Conservation (phyloP, 768 basidiomycete genomes). For the Russula sp. region DNA sequence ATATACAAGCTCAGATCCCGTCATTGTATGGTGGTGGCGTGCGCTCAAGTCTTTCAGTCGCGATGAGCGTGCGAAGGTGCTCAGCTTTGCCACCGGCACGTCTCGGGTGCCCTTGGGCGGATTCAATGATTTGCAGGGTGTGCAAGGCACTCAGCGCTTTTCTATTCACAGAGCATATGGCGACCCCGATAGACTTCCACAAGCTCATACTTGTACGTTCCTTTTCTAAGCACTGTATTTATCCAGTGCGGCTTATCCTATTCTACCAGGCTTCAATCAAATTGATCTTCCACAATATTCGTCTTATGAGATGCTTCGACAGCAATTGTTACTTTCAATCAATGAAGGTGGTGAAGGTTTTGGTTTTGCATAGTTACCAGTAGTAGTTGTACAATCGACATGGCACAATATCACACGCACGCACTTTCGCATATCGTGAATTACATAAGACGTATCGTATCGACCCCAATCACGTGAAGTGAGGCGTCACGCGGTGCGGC, state of each 20-base stretch:
- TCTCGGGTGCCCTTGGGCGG: conserved; percentile 92
- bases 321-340: conserved; percentile 85
- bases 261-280: conserved; percentile 75
- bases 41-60: conserved; percentile 96
- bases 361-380: conserved; percentile 55
- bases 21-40: conserved; percentile 99
- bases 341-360: conserved; percentile 96
- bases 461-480: neutral
- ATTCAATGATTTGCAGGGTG: conserved; percentile 92
- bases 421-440: neutral
- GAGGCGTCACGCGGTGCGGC: too few species aligned
- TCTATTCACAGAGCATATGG: conserved; percentile 94
- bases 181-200: conserved; percentile 75
- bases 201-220: conserved; percentile 81
- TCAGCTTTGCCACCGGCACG: conserved; percentile 93
- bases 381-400: conserved; percentile 2
- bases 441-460: conserved; percentile 5
- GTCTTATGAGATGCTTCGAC: conserved; percentile 93
- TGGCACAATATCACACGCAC: neutral
- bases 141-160: conserved; percentile 90
- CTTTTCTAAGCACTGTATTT: conserved; percentile 2
- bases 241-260: conserved; percentile 16
- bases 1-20: conserved; percentile 83
- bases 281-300: conserved; percentile 93
- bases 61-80: conserved; percentile 92